Percentiles rank a stretch among this genome's conserved stretches.
Conservation (phyloP, 805 yeast genomes). For the Sporopachydermia quercuum region DNA sequence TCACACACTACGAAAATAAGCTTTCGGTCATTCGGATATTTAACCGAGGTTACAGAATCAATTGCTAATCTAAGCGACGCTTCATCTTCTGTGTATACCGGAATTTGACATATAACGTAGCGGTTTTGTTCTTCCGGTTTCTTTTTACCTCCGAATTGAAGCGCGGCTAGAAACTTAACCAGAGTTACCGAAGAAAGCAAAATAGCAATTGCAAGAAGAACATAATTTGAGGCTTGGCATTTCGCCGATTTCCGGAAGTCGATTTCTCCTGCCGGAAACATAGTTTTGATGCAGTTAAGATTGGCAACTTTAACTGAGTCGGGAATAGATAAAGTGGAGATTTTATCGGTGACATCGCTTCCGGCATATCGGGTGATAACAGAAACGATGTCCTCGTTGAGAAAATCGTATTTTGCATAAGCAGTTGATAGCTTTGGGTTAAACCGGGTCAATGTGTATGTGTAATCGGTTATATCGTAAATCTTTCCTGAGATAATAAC, state of each 20-base stretch:
- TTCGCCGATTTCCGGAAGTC: conserved; percentile 24
- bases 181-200: conserved; percentile 22
- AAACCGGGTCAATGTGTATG: conserved; percentile 14
- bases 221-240: conserved; percentile 25
- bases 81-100: conserved; percentile 42
- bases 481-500: conserved; percentile 19
- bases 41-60: conserved; percentile 40
- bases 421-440: conserved; percentile 9
- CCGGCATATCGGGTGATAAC: conserved; percentile 21
- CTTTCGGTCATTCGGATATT: conserved; percentile 42
- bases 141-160: conserved; percentile 21
- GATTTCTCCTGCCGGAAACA: conserved; percentile 19
- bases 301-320: conserved; percentile 12
- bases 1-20: conserved; percentile 42
- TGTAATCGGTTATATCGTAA: conserved; percentile 23
- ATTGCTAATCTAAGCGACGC: conserved; percentile 38
- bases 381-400: conserved; percentile 17
- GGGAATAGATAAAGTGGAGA: conserved; percentile 13
- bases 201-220: conserved; percentile 23
- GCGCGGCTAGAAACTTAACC: conserved; percentile 23
- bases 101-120: conserved; percentile 27
- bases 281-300: conserved; percentile 21
- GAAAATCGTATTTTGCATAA: conserved; percentile 19
- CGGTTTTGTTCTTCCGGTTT: conserved; percentile 23
- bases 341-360: conserved; percentile 18